A percentile compares a stretch with the other conserved stretches of the same genome.
Evolutionary conservation across 148 eudicot genomes (phyloP).

Genomic region (Oxyria digyna): DNA sequence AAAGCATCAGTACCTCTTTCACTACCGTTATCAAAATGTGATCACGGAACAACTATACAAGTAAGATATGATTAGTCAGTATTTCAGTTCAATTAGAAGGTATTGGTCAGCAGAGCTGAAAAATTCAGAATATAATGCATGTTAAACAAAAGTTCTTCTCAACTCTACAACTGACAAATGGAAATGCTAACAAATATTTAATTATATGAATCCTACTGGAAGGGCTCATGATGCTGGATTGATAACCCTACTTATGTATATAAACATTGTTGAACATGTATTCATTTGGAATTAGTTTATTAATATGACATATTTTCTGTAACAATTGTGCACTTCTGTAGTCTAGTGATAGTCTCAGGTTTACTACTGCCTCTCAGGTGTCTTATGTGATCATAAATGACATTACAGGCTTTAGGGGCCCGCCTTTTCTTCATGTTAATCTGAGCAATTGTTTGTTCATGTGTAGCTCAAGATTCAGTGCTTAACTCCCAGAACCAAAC

Average conservation of each 20-base stretch:
- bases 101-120: background rate
- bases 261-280: too few relatives aligned
- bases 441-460: background rate
- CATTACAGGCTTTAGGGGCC: background rate
- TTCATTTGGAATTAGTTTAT: background rate
- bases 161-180: background rate
- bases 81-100: background rate
- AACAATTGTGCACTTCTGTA: too few relatives aligned
- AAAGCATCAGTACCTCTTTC: constrained; percentile 32
- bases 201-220: background rate
- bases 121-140: background rate
- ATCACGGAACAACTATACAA: constrained; percentile 44
- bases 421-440: too few relatives aligned
- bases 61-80: constrained; percentile 19
- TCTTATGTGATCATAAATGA: background rate
- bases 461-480: constrained; percentile 64
- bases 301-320: background rate
- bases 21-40: constrained; percentile 50
- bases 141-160: background rate
- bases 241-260: too few relatives aligned
- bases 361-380: background rate
- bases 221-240: background rate
- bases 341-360: background rate
- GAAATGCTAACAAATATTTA: background rate
- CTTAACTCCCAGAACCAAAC: constrained; percentile 39